Percentiles rank a stretch among this genome's conserved stretches.
phyloP scores from a whole-genome alignment of 208 protist species.

The Phytomonas francai region DNA sequence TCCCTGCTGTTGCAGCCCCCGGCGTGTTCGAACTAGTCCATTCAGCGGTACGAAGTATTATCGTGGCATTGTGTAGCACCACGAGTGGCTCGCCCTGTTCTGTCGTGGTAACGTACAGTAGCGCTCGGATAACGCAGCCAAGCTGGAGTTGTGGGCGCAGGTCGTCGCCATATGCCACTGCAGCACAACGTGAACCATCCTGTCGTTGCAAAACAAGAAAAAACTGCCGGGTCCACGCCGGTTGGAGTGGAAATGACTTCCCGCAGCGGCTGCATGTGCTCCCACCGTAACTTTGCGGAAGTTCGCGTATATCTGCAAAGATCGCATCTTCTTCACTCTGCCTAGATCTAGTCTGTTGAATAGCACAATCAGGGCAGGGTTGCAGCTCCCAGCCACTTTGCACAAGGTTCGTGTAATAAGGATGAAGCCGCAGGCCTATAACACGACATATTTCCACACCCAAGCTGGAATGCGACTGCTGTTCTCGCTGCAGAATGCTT shows the following conservation, averaged over 20 bases:
- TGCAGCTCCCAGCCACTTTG: slow-evolving; percentile 47
- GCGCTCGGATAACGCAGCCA: slow-evolving; percentile 20
- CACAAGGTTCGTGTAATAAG: slow-evolving; percentile 25
- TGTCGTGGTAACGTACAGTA: slow-evolving; percentile 35
- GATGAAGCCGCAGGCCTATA: slow-evolving; percentile 34
- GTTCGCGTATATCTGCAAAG: neutral
- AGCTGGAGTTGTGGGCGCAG: slow-evolving; percentile 23
- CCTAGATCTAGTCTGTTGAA: neutral
- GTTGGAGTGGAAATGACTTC: slow-evolving; percentile 16
- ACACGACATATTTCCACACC: slow-evolving; percentile 26
- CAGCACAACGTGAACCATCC: slow-evolving; percentile 23
- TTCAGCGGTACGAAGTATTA: neutral
- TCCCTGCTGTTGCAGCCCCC: neutral
- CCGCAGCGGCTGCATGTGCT: slow-evolving; percentile 16
- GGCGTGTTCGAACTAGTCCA: neutral
- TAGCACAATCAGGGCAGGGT: slow-evolving; percentile 19
- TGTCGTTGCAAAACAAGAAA: slow-evolving; percentile 27
- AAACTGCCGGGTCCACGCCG: slow-evolving; percentile 18
- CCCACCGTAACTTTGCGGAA: slow-evolving; percentile 26
- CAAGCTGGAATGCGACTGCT: slow-evolving; percentile 7
- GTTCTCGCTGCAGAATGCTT: neutral
- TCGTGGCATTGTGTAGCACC: slow-evolving; percentile 36
- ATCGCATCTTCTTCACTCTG: neutral
- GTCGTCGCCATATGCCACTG: slow-evolving; percentile 43
- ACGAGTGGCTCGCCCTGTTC: slow-evolving; percentile 28